These are phyloP conservation scores for Scheffersomyces stipitis DNA, from an alignment of 805 yeast species.

Conservation along the genomic window DNA sequence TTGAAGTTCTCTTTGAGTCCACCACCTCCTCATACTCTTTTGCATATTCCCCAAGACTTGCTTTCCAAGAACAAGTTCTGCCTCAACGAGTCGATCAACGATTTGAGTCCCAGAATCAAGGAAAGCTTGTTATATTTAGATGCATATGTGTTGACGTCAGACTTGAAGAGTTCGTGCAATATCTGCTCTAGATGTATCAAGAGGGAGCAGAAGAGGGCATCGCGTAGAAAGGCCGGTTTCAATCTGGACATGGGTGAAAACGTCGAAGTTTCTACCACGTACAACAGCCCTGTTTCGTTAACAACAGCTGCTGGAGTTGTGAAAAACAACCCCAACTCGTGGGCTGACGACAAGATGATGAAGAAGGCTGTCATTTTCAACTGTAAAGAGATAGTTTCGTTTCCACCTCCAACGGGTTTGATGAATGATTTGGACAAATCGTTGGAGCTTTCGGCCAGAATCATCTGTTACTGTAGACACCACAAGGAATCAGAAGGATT, in stretches of 20 bases:
- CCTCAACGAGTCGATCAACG: constrained; percentile 50
- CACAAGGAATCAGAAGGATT: constrained; percentile 89
- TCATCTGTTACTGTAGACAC: constrained; percentile 95
- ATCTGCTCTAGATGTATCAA: constrained; percentile 88
- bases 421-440: constrained; percentile 31
- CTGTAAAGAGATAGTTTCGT: constrained; percentile 80
- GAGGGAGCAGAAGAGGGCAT: constrained; percentile 91
- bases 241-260: constrained; percentile 1
- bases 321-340: constrained; percentile 60
- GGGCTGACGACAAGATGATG: constrained; percentile 73
- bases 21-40: constrained; percentile 67
- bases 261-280: neutral
- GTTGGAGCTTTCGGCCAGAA: constrained; percentile 62
- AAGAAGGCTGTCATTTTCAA: constrained; percentile 88
- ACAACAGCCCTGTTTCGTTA: constrained; percentile 3
- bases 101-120: constrained; percentile 39
- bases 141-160: constrained; percentile 72
- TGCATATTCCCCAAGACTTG: constrained; percentile 84
- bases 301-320: constrained; percentile 21
- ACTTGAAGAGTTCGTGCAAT: constrained; percentile 50
- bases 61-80: constrained; percentile 86
- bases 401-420: constrained; percentile 59
- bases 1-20: constrained; percentile 68
- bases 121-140: constrained; percentile 67
- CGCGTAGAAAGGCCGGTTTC: constrained; percentile 78